These are phyloP conservation scores for Cinnamomum chago DNA, from an alignment of 164 flowering plant species.

Conservation along the genomic window DNA sequence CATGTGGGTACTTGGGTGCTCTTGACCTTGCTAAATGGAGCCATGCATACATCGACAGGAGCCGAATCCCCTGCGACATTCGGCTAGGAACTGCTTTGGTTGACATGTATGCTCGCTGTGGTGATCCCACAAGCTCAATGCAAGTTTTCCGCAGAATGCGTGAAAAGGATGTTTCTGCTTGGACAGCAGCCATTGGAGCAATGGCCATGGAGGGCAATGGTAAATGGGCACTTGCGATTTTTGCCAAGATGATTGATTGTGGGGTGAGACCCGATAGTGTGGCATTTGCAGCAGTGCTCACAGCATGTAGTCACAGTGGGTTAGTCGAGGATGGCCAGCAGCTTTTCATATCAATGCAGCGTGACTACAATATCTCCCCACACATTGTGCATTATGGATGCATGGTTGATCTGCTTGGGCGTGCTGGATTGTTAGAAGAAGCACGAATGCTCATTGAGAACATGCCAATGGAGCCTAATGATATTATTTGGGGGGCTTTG, in stretches of 20 bases:
- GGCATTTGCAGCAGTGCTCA: conserved; percentile 36
- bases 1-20: conserved; percentile 55
- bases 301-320: conserved; percentile 58
- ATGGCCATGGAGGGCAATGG: conserved; percentile 52
- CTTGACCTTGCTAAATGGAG: conserved; percentile 47
- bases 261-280: conserved; percentile 46
- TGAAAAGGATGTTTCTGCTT: conserved; percentile 46
- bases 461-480: conserved; percentile 57
- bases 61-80: conserved; percentile 31
- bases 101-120: conserved; percentile 66
- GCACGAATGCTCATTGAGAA: conserved; percentile 36
- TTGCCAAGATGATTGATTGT: conserved; percentile 35
- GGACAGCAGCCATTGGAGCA: conserved; percentile 55
- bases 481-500: conserved; percentile 45
- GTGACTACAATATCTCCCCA: conserved; percentile 29
- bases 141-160: conserved; percentile 30
- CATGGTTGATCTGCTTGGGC: conserved; percentile 58
- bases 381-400: conserved; percentile 48
- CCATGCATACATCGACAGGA: conserved; percentile 28
- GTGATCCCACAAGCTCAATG: conserved; percentile 40
- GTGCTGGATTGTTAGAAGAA: conserved; percentile 42
- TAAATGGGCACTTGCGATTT: conserved; percentile 35
- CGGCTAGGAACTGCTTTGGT: conserved; percentile 44
- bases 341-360: conserved; percentile 35
- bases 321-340: conserved; percentile 39